Base-by-base conservation (phyloP, 495 filamentous ascomycete species). In the Collariella sp. region DNA sequence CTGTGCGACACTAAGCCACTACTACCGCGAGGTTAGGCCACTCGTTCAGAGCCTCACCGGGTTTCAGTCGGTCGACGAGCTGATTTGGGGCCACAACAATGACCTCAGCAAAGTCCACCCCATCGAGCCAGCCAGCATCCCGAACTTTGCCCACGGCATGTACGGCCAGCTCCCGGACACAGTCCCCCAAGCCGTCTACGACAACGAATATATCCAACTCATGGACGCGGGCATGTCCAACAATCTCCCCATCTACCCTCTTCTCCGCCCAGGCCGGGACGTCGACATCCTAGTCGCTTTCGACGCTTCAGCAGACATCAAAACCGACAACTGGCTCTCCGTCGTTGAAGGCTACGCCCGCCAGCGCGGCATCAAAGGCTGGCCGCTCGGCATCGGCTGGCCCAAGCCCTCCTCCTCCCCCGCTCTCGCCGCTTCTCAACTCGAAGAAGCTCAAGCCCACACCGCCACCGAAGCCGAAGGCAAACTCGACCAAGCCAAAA, bases 161-260 rank as follows among this genome's bases (percentile, higher is more conserved):
- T 78, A 85, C 58, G 79, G 79, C 48, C 75, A 78, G 52, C 74
- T 98, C 31, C 87, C 89, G 1, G 63, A 76, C 0, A 87, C 83
- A 2, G 84, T 83, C 42, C 89, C 93, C 0, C 78, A 84, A 43
- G 87, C 79, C 23, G 82, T 95, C 38, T 82, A 85, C 61, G 72
- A 79, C 44, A 76, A 73, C 18, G 72, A 83, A 33, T 83, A 88
- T 59, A 75, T 97, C 22, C 84, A 93, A 59, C 80, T 96, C 5
- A 96, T 95, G 86, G 93, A 98, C 70, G 89, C 93, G 6, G 93
- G 93, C 12, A 98, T 98, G 91, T 89, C 85, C 47, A 97, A 97
- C 66, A 98, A 98, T 60, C 77, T 98, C 3, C 91, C 93, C 5
- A 87, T 95, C 24, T 98, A 98, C 67, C 93, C 93, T 0, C 78